A percentile compares a stretch with the other conserved stretches of the same genome.
phyloP scores from a whole-genome alignment of 1,284 basidiomycete species.

The Grifola frondosa region DNA sequence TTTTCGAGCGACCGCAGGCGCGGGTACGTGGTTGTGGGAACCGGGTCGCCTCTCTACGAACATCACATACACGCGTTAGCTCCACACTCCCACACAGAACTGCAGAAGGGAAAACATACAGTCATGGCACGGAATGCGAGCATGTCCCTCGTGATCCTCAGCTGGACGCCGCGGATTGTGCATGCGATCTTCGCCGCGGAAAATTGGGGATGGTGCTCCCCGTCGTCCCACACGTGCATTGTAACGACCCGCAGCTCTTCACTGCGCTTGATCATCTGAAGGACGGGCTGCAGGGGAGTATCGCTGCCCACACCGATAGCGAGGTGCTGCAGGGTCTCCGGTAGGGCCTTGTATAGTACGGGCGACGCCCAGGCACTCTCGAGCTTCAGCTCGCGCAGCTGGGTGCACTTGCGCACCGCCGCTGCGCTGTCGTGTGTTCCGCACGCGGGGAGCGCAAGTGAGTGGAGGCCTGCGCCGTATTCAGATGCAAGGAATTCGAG shows the following conservation, averaged over 20 bases:
- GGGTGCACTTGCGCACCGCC: slow-evolving; percentile 47
- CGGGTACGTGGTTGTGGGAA: slow-evolving; percentile 19
- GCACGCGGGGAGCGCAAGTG: slow-evolving; percentile 57
- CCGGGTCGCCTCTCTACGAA: slow-evolving; percentile 19
- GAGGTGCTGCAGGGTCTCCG: slow-evolving; percentile 49
- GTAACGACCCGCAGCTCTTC: slow-evolving; percentile 24
- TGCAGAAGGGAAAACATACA: slow-evolving; percentile 17
- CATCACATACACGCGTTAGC: slow-evolving; percentile 8
- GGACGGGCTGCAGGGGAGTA: slow-evolving; percentile 48
- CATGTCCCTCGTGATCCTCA: slow-evolving; percentile 24
- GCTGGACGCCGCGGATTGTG: slow-evolving; percentile 26
- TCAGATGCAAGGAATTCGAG: slow-evolving; percentile 51
- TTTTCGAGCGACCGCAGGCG: slow-evolving; percentile 19
- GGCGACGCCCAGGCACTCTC: slow-evolving; percentile 49
- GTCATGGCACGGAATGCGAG: slow-evolving; percentile 25
- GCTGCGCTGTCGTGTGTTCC: slow-evolving; percentile 44
- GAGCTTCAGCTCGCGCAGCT: slow-evolving; percentile 50
- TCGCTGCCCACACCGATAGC: slow-evolving; percentile 58
- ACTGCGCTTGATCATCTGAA: slow-evolving; percentile 32
- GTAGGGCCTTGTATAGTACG: slow-evolving; percentile 49
- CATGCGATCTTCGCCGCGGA: slow-evolving; percentile 29
- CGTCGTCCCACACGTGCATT: slow-evolving; percentile 29
- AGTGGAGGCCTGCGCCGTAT: slow-evolving; percentile 47
- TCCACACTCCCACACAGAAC: slow-evolving; percentile 3
- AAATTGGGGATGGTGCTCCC: slow-evolving; percentile 25